A percentile compares a stretch with the other conserved stretches of the same genome.
Evolutionary conservation across 129 eudicot genomes (phyloP).

Genomic region (Tagetes patula): DNA sequence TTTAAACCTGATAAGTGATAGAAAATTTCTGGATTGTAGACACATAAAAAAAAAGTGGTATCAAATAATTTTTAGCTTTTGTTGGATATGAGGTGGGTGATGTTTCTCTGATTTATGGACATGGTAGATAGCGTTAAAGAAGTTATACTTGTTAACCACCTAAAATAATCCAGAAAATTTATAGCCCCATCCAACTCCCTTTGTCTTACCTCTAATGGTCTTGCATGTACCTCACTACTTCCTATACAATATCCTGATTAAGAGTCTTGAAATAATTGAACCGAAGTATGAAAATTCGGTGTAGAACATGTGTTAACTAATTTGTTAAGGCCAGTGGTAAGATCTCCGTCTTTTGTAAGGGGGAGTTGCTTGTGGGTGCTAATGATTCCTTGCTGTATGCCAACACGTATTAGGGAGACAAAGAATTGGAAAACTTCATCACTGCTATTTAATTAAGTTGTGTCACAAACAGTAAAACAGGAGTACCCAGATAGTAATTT

Average conservation of each 20-base stretch:
- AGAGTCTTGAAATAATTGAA: slow-evolving; percentile 10
- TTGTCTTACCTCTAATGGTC: slow-evolving; percentile 17
- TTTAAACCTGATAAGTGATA: not conserved
- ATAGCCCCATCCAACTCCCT: slow-evolving; percentile 5
- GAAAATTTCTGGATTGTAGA: not conserved
- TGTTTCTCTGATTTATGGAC: slow-evolving; percentile 1
- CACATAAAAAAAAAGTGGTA: not conserved
- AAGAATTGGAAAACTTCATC: too few relatives aligned
- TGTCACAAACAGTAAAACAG: not conserved
- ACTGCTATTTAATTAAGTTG: not conserved
- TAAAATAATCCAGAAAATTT: not conserved
- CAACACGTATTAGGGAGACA: not conserved
- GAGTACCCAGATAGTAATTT: not conserved
- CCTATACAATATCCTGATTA: not conserved
- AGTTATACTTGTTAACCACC: not conserved
- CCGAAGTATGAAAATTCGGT: slow-evolving; percentile 14
- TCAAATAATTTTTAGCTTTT: slow-evolving; percentile 14
- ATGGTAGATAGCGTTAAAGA: slow-evolving; percentile 3
- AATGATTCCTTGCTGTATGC: not conserved
- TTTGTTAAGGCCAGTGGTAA: not conserved
- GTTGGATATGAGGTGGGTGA: not conserved
- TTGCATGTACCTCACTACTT: slow-evolving; percentile 18
- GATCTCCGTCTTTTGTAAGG: not conserved
- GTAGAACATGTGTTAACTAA: slow-evolving; percentile 11
- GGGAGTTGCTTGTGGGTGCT: not conserved